Percentiles rank a stretch among this genome's conserved stretches.
These are phyloP conservation scores for Syncephalastrum racemosum DNA, from an alignment of 371 early-diverging fungal species.

Conservation along the genomic window DNA sequence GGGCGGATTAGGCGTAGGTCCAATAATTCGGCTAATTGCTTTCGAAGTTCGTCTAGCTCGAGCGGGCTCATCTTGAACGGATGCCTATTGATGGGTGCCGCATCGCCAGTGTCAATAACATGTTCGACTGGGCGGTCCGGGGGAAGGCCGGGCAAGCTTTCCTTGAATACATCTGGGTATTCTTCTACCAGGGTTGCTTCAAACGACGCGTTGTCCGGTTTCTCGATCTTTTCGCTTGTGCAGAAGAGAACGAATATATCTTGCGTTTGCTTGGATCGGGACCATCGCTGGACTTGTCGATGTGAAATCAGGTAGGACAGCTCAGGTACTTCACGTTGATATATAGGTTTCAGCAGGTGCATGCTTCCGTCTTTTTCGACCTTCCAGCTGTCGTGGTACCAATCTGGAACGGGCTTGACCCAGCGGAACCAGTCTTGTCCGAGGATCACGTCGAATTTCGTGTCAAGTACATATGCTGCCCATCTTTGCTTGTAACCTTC, in stretches of 20 bases:
- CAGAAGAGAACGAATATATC: too few species aligned
- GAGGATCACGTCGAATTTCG: conserved; percentile 13
- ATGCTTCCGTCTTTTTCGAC: conserved; percentile 1
- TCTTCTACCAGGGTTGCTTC: too few species aligned
- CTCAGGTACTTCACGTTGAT: not conserved
- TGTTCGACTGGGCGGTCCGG: too few species aligned
- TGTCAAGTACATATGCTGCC: conserved; percentile 6
- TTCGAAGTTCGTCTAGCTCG: conserved; percentile 33
- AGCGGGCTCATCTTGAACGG: conserved; percentile 27
- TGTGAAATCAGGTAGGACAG: conserved; percentile 5
- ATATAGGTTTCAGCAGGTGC: not conserved
- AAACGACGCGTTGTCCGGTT: too few species aligned
- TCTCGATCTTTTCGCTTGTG: too few species aligned
- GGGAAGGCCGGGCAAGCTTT: too few species aligned
- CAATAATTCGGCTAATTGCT: too few species aligned
- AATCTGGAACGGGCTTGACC: conserved; percentile 6
- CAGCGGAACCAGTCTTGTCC: conserved; percentile 10
- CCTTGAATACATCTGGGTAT: conserved; percentile 1
- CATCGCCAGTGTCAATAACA: conserved; percentile 10
- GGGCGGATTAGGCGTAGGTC: too few species aligned
- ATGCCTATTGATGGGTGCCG: conserved; percentile 9
- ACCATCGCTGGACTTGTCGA: too few species aligned
- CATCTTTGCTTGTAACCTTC: too few species aligned
- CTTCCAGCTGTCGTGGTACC: conserved; percentile 5
- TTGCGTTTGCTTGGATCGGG: too few species aligned